These are phyloP conservation scores for Mycena sp. DNA, from an alignment of 1,284 basidiomycete genomes.

Conservation along the genomic window DNA sequence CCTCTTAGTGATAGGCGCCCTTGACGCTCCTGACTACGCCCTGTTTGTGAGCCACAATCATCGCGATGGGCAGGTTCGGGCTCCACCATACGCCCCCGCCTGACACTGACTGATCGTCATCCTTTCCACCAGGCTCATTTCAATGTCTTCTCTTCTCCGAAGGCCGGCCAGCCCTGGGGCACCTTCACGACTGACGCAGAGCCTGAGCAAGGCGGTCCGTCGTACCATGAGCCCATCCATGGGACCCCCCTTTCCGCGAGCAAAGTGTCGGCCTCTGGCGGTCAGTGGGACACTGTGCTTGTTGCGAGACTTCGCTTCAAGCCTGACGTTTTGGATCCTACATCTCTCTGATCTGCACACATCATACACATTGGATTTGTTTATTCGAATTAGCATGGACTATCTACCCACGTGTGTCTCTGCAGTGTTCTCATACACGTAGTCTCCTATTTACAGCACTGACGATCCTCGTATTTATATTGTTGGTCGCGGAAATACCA, in stretches of 20 bases:
- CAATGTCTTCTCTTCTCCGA: slow-evolving; percentile 61
- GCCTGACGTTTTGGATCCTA: slow-evolving; percentile 59
- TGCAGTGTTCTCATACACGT: too few relatives aligned
- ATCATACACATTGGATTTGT: too few relatives aligned
- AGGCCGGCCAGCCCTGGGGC: slow-evolving; percentile 71
- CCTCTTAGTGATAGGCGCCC: slow-evolving; percentile 66
- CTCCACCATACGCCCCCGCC: slow-evolving; percentile 27
- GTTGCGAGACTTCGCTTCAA: slow-evolving; percentile 63
- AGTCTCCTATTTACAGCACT: too few relatives aligned
- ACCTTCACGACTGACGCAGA: slow-evolving; percentile 61
- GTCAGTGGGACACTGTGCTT: slow-evolving; percentile 55
- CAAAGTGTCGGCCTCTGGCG: slow-evolving; percentile 57
- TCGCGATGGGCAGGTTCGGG: slow-evolving; percentile 54
- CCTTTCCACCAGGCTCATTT: slow-evolving; percentile 57
- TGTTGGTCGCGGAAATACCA: too few relatives aligned
- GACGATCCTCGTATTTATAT: too few relatives aligned
- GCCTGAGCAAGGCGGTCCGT: slow-evolving; percentile 44
- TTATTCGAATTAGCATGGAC: too few relatives aligned
- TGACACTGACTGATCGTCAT: not conserved
- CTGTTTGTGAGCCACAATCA: slow-evolving; percentile 70
- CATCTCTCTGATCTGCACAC: slow-evolving; percentile 33
- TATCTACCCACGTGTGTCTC: too few relatives aligned
- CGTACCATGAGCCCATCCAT: slow-evolving; percentile 49
- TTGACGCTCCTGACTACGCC: slow-evolving; percentile 70
- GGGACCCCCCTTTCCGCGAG: slow-evolving; percentile 46